These are phyloP conservation scores for Hibiscus tridactylites DNA, from an alignment of 345 rosid genomes.

Conservation along the genomic window DNA sequence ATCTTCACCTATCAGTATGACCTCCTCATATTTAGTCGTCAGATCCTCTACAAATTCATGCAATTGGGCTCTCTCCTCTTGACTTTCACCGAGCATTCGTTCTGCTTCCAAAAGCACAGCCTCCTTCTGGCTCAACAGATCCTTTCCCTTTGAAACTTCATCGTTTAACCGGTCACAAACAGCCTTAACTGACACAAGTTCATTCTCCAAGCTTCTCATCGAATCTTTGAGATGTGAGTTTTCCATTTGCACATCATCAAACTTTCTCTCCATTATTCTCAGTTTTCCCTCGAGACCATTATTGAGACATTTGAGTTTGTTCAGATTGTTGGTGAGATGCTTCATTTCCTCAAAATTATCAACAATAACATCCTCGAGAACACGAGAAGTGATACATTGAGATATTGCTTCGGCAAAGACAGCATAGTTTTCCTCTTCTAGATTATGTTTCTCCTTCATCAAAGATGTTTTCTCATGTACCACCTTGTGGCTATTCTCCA, in stretches of 20 bases:
- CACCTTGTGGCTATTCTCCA: slow-evolving; percentile 39
- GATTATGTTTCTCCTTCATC: slow-evolving; percentile 35
- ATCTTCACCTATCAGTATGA: slow-evolving; percentile 35
- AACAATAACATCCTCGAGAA: slow-evolving; percentile 37
- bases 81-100: slow-evolving; percentile 27
- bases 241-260: slow-evolving; percentile 29
- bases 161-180: slow-evolving; percentile 34
- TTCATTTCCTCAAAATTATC: slow-evolving; percentile 40
- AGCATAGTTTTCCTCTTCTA: slow-evolving; percentile 57
- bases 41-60: slow-evolving; percentile 40
- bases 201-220: slow-evolving; percentile 28
- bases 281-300: slow-evolving; percentile 45
- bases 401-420: slow-evolving; percentile 42
- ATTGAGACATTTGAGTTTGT: slow-evolving; percentile 37
- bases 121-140: slow-evolving; percentile 36
- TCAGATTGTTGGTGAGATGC: slow-evolving; percentile 31
- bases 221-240: slow-evolving; percentile 34
- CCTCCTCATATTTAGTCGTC: slow-evolving; percentile 50
- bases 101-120: slow-evolving; percentile 36
- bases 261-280: slow-evolving; percentile 30
- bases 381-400: slow-evolving; percentile 44
- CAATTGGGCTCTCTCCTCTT: slow-evolving; percentile 38
- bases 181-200: slow-evolving; percentile 32
- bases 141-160: slow-evolving; percentile 38
- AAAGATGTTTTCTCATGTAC: slow-evolving; percentile 43